Percentiles rank a stretch among this genome's conserved stretches.
Evolutionary conservation across 352 stramenopile species (phyloP).

Genomic region (Stephanocyclus meneghinianus): DNA sequence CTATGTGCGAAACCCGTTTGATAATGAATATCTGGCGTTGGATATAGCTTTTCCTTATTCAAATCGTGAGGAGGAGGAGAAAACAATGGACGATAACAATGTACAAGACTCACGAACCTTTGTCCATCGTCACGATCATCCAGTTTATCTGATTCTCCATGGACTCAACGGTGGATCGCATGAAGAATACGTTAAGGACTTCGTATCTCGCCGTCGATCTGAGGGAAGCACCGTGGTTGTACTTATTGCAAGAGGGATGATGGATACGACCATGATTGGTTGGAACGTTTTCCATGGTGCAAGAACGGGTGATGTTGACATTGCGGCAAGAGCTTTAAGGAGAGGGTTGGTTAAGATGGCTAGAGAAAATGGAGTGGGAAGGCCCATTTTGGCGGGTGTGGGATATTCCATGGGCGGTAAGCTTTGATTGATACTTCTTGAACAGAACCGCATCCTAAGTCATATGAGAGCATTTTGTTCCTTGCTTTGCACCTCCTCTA

Average conservation of each 20-base stretch:
- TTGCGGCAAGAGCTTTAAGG: conserved; percentile 59
- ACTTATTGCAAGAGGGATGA: conserved; percentile 80
- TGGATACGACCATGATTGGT: conserved; percentile 68
- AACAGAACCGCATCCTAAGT: background rate
- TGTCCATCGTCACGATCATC: conserved; percentile 50
- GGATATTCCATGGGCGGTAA: conserved; percentile 76
- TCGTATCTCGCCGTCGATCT: conserved; percentile 52
- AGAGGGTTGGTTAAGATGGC: conserved; percentile 43
- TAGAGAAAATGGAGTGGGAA: conserved; percentile 10
- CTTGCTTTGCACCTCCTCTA: background rate
- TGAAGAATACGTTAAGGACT: conserved; percentile 82
- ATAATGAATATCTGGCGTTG: conserved; percentile 78
- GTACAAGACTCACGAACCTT: background rate
- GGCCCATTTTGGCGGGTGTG: conserved; percentile 72
- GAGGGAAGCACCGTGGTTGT: conserved; percentile 68
- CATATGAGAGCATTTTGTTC: background rate
- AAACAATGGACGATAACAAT: conserved; percentile 16
- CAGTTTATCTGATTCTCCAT: conserved; percentile 83
- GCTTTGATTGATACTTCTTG: background rate
- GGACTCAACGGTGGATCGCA: conserved; percentile 78
- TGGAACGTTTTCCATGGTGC: conserved; percentile 83
- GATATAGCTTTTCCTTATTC: conserved; percentile 76
- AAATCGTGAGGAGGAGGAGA: background rate
- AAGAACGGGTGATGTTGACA: conserved; percentile 76
- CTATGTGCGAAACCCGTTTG: conserved; percentile 53